Conservation (phyloP, 805 yeast species). For the Spathaspora gorwiae region DNA sequence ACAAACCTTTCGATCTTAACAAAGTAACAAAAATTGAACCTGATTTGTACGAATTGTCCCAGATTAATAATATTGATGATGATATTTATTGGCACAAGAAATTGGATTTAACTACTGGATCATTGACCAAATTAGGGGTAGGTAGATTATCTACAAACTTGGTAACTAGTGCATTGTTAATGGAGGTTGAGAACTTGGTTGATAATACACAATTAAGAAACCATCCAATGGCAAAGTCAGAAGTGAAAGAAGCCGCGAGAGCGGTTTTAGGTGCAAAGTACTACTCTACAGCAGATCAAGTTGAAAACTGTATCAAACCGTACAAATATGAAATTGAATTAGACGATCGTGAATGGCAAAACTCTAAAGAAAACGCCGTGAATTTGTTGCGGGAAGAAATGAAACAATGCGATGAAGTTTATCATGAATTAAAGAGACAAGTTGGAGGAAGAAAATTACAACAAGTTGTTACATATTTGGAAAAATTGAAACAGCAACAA, state of each 20-base stretch:
- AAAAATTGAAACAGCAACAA: constrained; percentile 40
- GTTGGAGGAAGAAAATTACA: constrained; percentile 81
- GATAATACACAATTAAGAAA: constrained; percentile 70
- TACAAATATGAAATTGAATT: constrained; percentile 95
- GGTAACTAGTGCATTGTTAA: constrained; percentile 72
- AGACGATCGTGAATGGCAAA: constrained; percentile 90
- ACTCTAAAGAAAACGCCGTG: constrained; percentile 75
- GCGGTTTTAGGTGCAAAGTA: constrained; percentile 73
- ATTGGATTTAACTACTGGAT: constrained; percentile 76
- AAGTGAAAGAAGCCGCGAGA: constrained; percentile 80
- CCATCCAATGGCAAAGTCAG: constrained; percentile 81
- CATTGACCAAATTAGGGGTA: constrained; percentile 82
- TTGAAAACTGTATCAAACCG: constrained; percentile 96
- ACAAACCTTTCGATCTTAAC: constrained; percentile 43
- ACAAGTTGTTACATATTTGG: constrained; percentile 75
- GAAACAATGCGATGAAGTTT: constrained; percentile 70
- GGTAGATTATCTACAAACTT: constrained; percentile 85
- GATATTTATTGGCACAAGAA: constrained; percentile 86
- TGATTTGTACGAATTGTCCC: constrained; percentile 51
- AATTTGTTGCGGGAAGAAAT: constrained; percentile 76
- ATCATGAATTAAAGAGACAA: constrained; percentile 52
- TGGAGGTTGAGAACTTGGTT: constrained; percentile 72
- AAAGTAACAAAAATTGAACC: constrained; percentile 34
- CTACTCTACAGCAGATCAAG: constrained; percentile 95
- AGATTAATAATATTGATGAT: constrained; percentile 46